Conservation (phyloP, 805 yeast species). For the Maudiozyma saulgeensis region DNA sequence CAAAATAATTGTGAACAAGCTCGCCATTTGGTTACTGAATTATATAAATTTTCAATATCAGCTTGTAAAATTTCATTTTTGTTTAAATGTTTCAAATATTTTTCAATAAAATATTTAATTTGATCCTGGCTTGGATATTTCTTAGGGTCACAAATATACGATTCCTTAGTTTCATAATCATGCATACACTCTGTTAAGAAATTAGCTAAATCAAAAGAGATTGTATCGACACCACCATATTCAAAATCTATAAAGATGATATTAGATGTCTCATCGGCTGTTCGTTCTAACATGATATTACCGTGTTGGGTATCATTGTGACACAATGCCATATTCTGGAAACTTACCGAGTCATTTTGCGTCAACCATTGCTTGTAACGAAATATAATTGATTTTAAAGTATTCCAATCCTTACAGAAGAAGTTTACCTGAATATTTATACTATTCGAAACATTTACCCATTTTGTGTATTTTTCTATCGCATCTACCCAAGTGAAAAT, state of each 20-base stretch:
- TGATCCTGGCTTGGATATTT: slow-evolving; percentile 60
- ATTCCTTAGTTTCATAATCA: slow-evolving; percentile 54
- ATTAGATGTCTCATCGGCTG: slow-evolving; percentile 32
- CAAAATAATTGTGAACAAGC: slow-evolving; percentile 66
- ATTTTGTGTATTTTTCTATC: slow-evolving; percentile 27
- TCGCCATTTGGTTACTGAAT: slow-evolving; percentile 66
- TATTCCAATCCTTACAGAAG: slow-evolving; percentile 32
- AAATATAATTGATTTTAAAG: slow-evolving; percentile 37
- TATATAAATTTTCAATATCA: slow-evolving; percentile 41
- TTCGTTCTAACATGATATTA: slow-evolving; percentile 50
- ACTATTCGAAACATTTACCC: slow-evolving; percentile 23
- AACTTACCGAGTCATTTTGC: slow-evolving; percentile 1
- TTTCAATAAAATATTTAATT: slow-evolving; percentile 53
- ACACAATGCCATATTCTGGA: slow-evolving; percentile 50
- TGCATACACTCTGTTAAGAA: slow-evolving; percentile 95
- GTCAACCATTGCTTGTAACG: slow-evolving; percentile 54
- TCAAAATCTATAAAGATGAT: slow-evolving; percentile 90
- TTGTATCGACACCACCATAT: slow-evolving; percentile 76
- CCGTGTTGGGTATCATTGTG: slow-evolving; percentile 96
- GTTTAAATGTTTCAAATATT: slow-evolving; percentile 48
- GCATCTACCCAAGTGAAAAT: slow-evolving; percentile 59
- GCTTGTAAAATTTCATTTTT: slow-evolving; percentile 12
- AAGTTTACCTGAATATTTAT: slow-evolving; percentile 27
- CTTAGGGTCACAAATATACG: slow-evolving; percentile 36
- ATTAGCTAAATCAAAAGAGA: slow-evolving; percentile 80